These are phyloP conservation scores for Dendryphion nanum DNA, from an alignment of 2,329 filamentous ascomycete species.

Conservation along the genomic window DNA sequence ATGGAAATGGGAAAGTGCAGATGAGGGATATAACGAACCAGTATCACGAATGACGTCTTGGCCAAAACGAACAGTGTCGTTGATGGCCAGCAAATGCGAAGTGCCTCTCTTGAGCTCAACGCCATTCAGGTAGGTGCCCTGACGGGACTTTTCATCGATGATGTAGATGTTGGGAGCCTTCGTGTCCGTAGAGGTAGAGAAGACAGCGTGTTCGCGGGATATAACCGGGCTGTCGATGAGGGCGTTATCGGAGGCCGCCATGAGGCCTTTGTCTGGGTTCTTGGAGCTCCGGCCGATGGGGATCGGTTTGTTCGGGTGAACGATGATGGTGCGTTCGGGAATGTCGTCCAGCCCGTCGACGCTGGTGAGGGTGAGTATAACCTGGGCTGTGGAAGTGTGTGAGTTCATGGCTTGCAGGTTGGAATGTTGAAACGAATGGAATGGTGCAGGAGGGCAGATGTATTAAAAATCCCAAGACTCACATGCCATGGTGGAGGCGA, in stretches of 20 bases:
- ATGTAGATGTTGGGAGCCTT: constrained; percentile 45
- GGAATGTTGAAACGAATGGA: background rate
- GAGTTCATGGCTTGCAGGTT: too few relatives aligned
- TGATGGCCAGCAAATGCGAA: constrained; percentile 23
- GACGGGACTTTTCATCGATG: constrained; percentile 59
- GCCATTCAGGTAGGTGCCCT: constrained; percentile 59
- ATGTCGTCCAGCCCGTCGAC: constrained; percentile 42
- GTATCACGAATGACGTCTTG: constrained; percentile 34
- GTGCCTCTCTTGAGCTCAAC: constrained; percentile 20
- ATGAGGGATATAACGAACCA: constrained; percentile 15
- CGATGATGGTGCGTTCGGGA: constrained; percentile 28
- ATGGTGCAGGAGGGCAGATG: background rate
- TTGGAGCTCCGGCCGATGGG: constrained; percentile 46
- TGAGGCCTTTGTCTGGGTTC: constrained; percentile 40
- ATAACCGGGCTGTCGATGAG: constrained; percentile 72
- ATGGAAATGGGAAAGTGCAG: too few relatives aligned
- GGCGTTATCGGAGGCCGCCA: constrained; percentile 53
- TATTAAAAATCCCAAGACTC: background rate
- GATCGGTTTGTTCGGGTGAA: constrained; percentile 24
- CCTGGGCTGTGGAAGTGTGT: constrained; percentile 20
- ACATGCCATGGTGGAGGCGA: constrained; percentile 1
- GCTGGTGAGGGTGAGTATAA: constrained; percentile 32
- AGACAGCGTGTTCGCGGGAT: constrained; percentile 64
- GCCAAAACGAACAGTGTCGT: constrained; percentile 38
- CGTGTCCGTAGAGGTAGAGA: constrained; percentile 21